Conservation (phyloP, 2,329 filamentous ascomycete species). For the Calonectria fujianensis region DNA sequence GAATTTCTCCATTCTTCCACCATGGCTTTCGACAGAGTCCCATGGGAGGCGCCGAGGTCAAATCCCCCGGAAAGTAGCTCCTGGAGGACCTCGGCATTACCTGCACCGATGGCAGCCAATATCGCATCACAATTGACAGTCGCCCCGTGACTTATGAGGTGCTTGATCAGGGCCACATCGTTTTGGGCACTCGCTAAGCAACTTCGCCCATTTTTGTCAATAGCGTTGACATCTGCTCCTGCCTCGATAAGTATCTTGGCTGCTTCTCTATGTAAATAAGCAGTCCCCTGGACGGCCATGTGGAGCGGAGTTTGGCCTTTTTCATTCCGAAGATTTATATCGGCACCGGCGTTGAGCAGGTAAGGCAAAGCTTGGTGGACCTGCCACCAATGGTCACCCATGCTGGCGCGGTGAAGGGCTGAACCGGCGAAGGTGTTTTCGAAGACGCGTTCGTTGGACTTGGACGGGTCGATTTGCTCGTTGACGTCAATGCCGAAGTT, state of each 20-base stretch:
- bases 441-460: not conserved
- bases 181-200: constrained; percentile 38
- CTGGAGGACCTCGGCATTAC: constrained; percentile 29
- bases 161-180: constrained; percentile 34
- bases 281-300: constrained; percentile 3
- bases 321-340: constrained; percentile 38
- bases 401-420: constrained; percentile 41
- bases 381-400: constrained; percentile 50
- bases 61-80: constrained; percentile 41
- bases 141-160: constrained; percentile 46
- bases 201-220: constrained; percentile 33
- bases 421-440: constrained; percentile 19
- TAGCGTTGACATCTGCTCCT: constrained; percentile 50
- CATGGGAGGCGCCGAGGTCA: constrained; percentile 40
- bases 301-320: constrained; percentile 47
- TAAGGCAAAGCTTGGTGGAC: constrained; percentile 50
- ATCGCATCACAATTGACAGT: constrained; percentile 37
- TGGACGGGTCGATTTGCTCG: constrained; percentile 27
- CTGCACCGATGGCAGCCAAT: constrained; percentile 43
- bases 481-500: constrained; percentile 59
- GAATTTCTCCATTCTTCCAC: not conserved
- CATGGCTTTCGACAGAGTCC: not conserved
- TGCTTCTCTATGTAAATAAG: constrained; percentile 42
- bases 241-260: constrained; percentile 45
- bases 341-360: constrained; percentile 45